phyloP scores from a whole-genome alignment of 345 rosid species.

The Salix exigua region DNA sequence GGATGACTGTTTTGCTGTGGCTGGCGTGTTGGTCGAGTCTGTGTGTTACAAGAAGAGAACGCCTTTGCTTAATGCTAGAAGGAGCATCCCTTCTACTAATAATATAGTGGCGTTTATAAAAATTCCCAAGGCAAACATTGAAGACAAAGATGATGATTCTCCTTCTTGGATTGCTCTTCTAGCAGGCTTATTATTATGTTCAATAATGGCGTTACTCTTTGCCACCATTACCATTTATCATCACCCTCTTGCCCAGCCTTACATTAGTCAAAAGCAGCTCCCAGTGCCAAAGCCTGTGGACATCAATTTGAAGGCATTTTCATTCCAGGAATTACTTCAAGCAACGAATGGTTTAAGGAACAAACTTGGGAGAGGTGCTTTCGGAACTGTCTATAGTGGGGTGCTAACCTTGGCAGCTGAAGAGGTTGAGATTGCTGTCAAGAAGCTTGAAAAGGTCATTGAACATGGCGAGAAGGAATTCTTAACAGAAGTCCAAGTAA shows the following conservation, averaged over 20 bases:
- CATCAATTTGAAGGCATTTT: constrained; percentile 34
- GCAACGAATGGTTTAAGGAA: constrained; percentile 37
- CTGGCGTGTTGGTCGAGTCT: constrained; percentile 18
- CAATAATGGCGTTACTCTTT: constrained; percentile 17
- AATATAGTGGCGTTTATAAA: constrained; percentile 26
- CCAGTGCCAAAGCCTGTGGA: constrained; percentile 22
- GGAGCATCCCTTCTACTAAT: constrained; percentile 20
- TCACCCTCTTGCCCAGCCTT: constrained; percentile 24
- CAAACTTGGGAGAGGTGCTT: constrained; percentile 44
- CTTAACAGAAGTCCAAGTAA: constrained; percentile 38
- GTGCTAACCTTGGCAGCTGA: constrained; percentile 14
- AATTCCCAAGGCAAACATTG: constrained; percentile 11
- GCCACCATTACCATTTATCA: constrained; percentile 17
- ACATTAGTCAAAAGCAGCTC: neutral
- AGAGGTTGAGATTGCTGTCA: constrained; percentile 39
- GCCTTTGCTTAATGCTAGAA: constrained; percentile 37
- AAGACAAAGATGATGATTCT: neutral
- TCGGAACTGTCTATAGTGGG: constrained; percentile 42
- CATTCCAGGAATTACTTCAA: constrained; percentile 29
- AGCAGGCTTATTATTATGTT: constrained; percentile 12
- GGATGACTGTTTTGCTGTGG: constrained; percentile 32
- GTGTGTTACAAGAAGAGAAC: constrained; percentile 29
- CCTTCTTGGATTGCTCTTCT: constrained; percentile 16
- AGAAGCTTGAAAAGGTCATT: constrained; percentile 30
- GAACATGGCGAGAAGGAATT: constrained; percentile 40